phyloP scores from a whole-genome alignment of 176 grass and related monocot genomes.

The Melocanna baccifera region DNA sequence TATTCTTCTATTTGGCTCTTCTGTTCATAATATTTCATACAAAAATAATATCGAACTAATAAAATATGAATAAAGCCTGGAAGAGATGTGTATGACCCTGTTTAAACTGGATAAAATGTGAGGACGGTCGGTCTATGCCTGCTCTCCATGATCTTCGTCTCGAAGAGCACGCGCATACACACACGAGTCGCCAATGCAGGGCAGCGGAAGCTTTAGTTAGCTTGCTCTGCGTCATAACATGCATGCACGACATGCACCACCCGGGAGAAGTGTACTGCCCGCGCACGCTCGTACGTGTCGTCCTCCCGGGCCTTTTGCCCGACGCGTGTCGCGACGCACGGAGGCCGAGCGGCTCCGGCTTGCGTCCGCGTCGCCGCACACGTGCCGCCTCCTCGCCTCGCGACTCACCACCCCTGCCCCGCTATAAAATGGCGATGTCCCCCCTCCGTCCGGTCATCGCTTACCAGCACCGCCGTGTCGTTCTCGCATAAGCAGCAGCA shows the following conservation, averaged over 20 bases:
- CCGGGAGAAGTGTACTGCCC: too few species aligned
- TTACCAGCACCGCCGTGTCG: neutral
- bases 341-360: neutral
- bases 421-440: slow-evolving; percentile 4
- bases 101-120: too few species aligned
- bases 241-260: neutral
- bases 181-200: too few species aligned
- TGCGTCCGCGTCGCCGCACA: slow-evolving; percentile 33
- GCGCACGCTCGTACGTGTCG: slow-evolving; percentile 20
- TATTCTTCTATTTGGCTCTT: too few species aligned
- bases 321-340: neutral
- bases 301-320: neutral
- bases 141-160: too few species aligned
- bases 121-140: too few species aligned
- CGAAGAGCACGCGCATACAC: too few species aligned
- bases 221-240: neutral
- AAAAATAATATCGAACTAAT: too few species aligned
- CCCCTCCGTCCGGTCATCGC: neutral
- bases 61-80: too few species aligned
- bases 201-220: too few species aligned
- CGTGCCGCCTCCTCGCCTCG: slow-evolving; percentile 10
- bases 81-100: too few species aligned
- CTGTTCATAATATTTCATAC: too few species aligned
- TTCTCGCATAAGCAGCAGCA: neutral
- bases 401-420: neutral